Evolutionary conservation across 306 rosid genomes (phyloP).

Genomic region (Trichosanthes cucumerina): DNA sequence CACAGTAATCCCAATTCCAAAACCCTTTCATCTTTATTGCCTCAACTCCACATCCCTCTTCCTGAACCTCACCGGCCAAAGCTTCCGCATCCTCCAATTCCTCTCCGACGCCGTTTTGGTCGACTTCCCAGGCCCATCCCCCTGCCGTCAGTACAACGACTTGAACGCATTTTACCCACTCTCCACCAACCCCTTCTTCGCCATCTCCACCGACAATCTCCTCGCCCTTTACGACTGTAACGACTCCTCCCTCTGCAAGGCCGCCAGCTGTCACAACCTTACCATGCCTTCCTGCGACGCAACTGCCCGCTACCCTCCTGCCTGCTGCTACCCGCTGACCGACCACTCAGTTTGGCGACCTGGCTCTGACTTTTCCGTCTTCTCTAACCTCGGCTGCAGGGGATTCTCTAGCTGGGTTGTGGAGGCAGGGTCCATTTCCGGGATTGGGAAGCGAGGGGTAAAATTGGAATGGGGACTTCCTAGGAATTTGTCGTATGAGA

Average conservation of each 20-base stretch:
- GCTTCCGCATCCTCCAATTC: conserved; percentile 54
- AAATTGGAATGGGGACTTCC: conserved; percentile 90
- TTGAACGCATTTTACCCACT: conserved; percentile 52
- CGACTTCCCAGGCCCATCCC: conserved; percentile 49
- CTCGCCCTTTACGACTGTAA: conserved; percentile 87
- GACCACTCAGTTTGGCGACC: conserved; percentile 70
- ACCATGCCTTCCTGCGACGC: conserved; percentile 65
- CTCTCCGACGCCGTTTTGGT: conserved; percentile 61
- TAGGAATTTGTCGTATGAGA: conserved; percentile 31
- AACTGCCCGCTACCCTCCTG: conserved; percentile 38
- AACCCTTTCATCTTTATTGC: conserved; percentile 59
- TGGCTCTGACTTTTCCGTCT: conserved; percentile 57
- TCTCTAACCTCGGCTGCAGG: conserved; percentile 75
- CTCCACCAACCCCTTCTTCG: conserved; percentile 35
- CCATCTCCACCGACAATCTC: conserved; percentile 60
- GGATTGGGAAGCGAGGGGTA: conserved; percentile 72
- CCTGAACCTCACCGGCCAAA: conserved; percentile 38
- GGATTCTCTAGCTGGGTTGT: conserved; percentile 91
- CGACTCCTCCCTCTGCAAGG: conserved; percentile 77
- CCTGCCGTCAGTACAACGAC: conserved; percentile 77
- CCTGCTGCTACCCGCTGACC: conserved; percentile 80
- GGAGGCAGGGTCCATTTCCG: conserved; percentile 39
- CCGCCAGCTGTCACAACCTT: conserved; percentile 60
- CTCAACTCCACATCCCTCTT: conserved; percentile 48
- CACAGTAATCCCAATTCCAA: conserved; percentile 11